Conservation (phyloP, 2,329 filamentous ascomycete species). For the Xylariales sp. region DNA sequence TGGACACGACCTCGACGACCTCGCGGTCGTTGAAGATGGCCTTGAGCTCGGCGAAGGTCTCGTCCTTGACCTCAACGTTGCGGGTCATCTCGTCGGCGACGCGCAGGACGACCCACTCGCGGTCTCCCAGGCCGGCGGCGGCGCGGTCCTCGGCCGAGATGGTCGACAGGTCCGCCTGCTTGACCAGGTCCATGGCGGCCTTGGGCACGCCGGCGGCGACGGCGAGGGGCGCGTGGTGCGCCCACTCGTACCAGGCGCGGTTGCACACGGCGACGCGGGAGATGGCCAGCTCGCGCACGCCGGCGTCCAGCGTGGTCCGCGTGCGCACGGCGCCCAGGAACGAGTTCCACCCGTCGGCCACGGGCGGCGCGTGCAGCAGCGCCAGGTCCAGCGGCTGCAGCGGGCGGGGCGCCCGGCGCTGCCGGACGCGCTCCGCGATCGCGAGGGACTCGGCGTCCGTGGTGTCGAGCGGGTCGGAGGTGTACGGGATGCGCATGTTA, state of each 20-base stretch:
- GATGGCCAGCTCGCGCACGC: constrained; percentile 73
- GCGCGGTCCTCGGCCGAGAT: constrained; percentile 21
- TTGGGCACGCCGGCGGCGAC: constrained; percentile 52
- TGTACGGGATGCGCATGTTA: constrained; percentile 66
- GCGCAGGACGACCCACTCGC: constrained; percentile 63
- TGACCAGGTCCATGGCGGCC: constrained; percentile 41
- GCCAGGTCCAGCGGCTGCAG: constrained; percentile 73
- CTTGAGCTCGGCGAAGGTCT: constrained; percentile 61
- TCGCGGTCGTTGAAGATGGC: constrained; percentile 62
- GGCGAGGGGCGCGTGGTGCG: constrained; percentile 68
- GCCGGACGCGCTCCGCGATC: constrained; percentile 60
- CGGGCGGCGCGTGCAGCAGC: constrained; percentile 67
- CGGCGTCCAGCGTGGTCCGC: constrained; percentile 42
- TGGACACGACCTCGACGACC: constrained; percentile 77
- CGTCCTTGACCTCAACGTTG: constrained; percentile 64
- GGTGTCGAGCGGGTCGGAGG: constrained; percentile 45
- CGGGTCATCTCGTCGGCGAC: constrained; percentile 85
- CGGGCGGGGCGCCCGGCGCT: constrained; percentile 63
- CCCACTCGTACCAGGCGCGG: constrained; percentile 82
- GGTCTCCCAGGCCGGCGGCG: constrained; percentile 40
- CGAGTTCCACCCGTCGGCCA: constrained; percentile 73
- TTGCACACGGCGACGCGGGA: constrained; percentile 78
- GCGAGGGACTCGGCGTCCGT: constrained; percentile 41
- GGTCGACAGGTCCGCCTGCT: constrained; percentile 21
- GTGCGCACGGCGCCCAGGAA: constrained; percentile 63